phyloP scores from a whole-genome alignment of 805 yeast genomes.

The Yueomyces sinensis region DNA sequence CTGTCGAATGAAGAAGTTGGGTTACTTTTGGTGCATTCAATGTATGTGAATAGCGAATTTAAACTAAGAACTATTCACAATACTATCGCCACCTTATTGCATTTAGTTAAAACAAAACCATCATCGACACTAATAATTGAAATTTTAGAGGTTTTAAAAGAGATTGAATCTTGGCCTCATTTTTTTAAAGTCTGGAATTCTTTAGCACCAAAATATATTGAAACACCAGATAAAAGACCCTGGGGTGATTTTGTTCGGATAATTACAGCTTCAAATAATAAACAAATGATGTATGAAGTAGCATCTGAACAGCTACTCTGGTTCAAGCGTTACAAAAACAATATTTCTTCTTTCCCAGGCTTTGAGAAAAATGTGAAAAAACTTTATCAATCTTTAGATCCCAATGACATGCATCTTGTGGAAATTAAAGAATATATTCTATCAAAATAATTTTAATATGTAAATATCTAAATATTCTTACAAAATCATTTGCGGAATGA shows the following conservation, averaged over 20 bases:
- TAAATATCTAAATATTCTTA: no score
- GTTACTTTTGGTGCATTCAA: not conserved
- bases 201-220: constrained; percentile 3
- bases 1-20: no score
- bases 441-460: no score
- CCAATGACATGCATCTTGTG: no score
- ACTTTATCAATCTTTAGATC: constrained; percentile 5
- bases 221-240: constrained; percentile 13
- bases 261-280: constrained; percentile 9
- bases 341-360: no score
- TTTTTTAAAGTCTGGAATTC: constrained; percentile 16
- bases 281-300: constrained; percentile 4
- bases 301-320: constrained; percentile 14
- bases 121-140: not conserved
- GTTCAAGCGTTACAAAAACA: constrained; percentile 9
- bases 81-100: no score
- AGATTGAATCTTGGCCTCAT: constrained; percentile 10
- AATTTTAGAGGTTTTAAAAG: not conserved
- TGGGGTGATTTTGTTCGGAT: constrained; percentile 14
- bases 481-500: no score
- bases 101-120: no score
- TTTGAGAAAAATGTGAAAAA: constrained; percentile 5
- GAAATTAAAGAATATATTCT: no score
- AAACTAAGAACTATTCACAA: not conserved
- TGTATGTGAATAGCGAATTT: not conserved